A percentile compares a stretch with the other conserved stretches of the same genome.
These are phyloP conservation scores for Spizellomyces punctatus DNA, from an alignment of 192 early-diverging fungal species.

Conservation along the genomic window DNA sequence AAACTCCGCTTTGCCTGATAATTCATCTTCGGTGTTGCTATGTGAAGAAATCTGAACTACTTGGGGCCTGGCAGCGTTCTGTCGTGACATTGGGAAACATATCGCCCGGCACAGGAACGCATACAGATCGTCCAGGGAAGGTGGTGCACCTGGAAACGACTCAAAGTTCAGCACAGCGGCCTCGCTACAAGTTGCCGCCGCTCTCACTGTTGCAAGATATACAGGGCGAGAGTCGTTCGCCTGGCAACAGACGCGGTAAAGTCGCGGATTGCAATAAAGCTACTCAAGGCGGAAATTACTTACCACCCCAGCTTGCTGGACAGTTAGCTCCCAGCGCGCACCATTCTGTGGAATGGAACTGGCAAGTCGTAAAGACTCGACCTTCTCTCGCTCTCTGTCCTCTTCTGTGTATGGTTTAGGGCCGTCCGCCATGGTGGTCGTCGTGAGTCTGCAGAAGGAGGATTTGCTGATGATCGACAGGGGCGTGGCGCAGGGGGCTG, in stretches of 20 bases:
- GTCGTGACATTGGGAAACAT: conserved; percentile 9
- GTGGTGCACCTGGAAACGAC: not conserved
- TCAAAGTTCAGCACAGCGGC: conserved; percentile 6
- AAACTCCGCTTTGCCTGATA: too few relatives aligned
- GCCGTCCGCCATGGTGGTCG: not conserved
- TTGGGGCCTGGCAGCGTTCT: not conserved
- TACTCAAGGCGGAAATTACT: not conserved
- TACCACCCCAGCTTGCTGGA: conserved; percentile 14
- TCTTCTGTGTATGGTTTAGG: conserved; percentile 6
- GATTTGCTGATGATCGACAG: too few relatives aligned
- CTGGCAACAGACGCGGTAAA: not conserved
- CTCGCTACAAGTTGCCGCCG: not conserved
- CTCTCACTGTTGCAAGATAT: not conserved
- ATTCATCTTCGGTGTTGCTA: not conserved
- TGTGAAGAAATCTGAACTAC: not conserved
- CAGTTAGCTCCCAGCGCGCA: not conserved
- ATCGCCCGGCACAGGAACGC: conserved; percentile 9
- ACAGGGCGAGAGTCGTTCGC: conserved; percentile 1
- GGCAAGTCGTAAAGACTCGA: not conserved
- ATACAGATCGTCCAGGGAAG: conserved; percentile 7
- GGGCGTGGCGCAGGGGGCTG: too few relatives aligned
- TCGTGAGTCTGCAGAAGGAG: too few relatives aligned
- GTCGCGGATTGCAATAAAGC: not conserved
- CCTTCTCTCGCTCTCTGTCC: not conserved
- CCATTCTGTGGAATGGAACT: not conserved